Conservation (phyloP, 768 basidiomycete genomes). For the Lyophyllum shimeji region DNA sequence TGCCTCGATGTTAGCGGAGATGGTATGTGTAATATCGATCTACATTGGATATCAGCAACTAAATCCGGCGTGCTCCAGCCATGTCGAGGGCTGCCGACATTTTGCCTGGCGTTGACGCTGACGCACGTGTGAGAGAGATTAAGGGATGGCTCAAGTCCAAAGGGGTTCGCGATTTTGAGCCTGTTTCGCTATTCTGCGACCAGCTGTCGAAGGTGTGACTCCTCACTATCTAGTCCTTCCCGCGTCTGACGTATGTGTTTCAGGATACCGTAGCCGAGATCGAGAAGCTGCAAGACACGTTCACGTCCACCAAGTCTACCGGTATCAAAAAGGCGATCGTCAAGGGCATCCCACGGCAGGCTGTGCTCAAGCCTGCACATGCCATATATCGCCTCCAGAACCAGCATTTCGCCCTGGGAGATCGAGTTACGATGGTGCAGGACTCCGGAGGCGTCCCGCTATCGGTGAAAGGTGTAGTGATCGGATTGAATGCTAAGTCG, state of each 20-base stretch:
- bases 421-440: slow-evolving; percentile 94
- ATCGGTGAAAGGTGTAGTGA: slow-evolving; percentile 89
- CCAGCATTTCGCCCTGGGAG: slow-evolving; percentile 85
- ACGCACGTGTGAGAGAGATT: slow-evolving; percentile 71
- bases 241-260: neutral
- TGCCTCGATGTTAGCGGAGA: slow-evolving; percentile 72
- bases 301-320: slow-evolving; percentile 60
- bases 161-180: slow-evolving; percentile 88
- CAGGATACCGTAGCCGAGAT: slow-evolving; percentile 80
- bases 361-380: slow-evolving; percentile 91
- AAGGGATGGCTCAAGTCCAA: slow-evolving; percentile 84
- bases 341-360: slow-evolving; percentile 89
- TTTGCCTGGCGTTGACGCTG: slow-evolving; percentile 55
- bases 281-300: slow-evolving; percentile 70
- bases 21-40: slow-evolving; percentile 43
- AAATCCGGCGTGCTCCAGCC: slow-evolving; percentile 42
- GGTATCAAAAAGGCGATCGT: slow-evolving; percentile 91
- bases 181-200: slow-evolving; percentile 89
- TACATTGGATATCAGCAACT: neutral
- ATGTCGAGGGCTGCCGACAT: slow-evolving; percentile 71
- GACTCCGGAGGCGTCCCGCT: slow-evolving; percentile 93
- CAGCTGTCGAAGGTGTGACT: slow-evolving; percentile 78
- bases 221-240: neutral
- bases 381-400: slow-evolving; percentile 87
- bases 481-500: slow-evolving; percentile 81